These are phyloP conservation scores for Vitis rupestris DNA, from an alignment of 164 flowering plant genomes.

Conservation along the genomic window DNA sequence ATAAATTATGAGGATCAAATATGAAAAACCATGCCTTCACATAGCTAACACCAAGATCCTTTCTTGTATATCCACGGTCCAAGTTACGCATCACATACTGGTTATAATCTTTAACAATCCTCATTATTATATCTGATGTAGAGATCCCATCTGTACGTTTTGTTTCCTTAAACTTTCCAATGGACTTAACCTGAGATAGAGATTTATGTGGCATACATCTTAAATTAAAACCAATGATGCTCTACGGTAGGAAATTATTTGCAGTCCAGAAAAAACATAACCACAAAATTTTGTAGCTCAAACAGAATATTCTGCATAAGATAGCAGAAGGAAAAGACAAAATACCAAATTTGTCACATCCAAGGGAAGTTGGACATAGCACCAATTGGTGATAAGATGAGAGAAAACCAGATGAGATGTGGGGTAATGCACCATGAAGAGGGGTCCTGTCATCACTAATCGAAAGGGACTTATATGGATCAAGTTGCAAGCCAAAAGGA, in stretches of 20 bases:
- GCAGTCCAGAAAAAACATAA: neutral
- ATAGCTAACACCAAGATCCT: conserved; percentile 32
- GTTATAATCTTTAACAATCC: conserved; percentile 29
- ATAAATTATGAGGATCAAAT: neutral
- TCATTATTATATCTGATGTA: conserved; percentile 38
- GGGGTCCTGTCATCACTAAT: neutral
- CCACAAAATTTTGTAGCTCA: neutral
- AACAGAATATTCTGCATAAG: neutral
- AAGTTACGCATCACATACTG: conserved; percentile 23
- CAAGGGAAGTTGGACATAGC: neutral
- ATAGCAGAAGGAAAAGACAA: neutral
- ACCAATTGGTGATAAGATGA: neutral
- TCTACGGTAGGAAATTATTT: neutral
- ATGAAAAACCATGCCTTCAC: conserved; percentile 12
- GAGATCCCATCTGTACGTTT: conserved; percentile 46
- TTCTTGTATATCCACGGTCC: conserved; percentile 20
- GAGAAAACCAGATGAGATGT: neutral
- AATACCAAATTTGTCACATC: neutral
- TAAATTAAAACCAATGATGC: neutral
- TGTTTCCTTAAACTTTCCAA: conserved; percentile 42
- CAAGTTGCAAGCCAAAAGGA: neutral
- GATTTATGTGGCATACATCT: neutral
- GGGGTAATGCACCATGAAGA: neutral
- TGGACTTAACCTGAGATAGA: conserved; percentile 31
- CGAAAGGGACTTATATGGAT: neutral